A percentile compares a stretch with the other conserved stretches of the same genome.
phyloP scores from a whole-genome alignment of 768 basidiomycete genomes.

The Guyanaporus albipodus region DNA sequence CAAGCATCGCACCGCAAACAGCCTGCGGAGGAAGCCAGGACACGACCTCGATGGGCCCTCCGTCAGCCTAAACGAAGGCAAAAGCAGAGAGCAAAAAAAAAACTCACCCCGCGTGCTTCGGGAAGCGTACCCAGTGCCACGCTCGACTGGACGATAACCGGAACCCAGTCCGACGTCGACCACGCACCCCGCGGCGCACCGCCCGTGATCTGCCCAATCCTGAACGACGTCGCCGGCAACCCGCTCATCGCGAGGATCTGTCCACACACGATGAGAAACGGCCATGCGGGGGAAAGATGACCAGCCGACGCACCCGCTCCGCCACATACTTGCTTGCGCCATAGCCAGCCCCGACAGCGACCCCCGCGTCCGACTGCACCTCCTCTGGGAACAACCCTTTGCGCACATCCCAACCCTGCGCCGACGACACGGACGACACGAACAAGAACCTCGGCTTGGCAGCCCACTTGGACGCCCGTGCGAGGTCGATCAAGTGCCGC shows the following conservation, averaged over 20 bases:
- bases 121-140: conserved; percentile 30
- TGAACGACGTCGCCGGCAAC: conserved; percentile 31
- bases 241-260: conserved; percentile 33
- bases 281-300: too few species aligned
- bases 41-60: conserved; percentile 17
- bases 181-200: conserved; percentile 33
- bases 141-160: conserved; percentile 35
- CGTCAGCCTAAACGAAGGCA: too few species aligned
- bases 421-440: conserved; percentile 35
- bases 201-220: conserved; percentile 38
- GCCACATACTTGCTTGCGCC: conserved; percentile 32
- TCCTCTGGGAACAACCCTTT: conserved; percentile 32
- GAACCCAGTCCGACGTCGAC: conserved; percentile 37
- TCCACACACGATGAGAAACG: neutral
- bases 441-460: conserved; percentile 37
- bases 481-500: conserved; percentile 22
- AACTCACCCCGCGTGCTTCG: conserved; percentile 27
- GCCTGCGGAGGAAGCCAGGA: conserved; percentile 32
- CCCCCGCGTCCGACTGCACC: conserved; percentile 20
- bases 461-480: conserved; percentile 26
- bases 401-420: conserved; percentile 14
- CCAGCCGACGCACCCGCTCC: conserved; percentile 15
- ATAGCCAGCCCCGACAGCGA: conserved; percentile 35
- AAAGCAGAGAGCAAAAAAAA: neutral
- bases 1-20: conserved; percentile 25